Base-by-base conservation (phyloP, 495 filamentous ascomycete species). In the Hypoxylon rickii region DNA sequence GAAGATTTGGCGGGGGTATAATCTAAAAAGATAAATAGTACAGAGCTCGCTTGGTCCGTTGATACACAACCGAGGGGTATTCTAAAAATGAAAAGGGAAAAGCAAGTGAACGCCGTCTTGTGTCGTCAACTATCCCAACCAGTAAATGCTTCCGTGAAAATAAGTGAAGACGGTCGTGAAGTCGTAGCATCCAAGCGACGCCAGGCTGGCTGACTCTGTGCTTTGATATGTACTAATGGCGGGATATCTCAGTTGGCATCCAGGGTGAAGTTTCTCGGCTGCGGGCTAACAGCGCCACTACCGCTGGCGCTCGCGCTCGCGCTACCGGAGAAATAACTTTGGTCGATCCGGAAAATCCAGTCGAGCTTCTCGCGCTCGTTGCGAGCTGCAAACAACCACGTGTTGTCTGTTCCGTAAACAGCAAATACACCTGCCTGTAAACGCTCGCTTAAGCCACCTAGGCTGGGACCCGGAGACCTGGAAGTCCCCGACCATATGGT, bases 391-490 rank as follows among this genome's bases (percentile, higher is more conserved):
- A 99, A 97, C 44, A 99, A 76, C 82, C 89, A 99, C 31, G 92
- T 95, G 63, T 96, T 96, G 64, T 93, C 84, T 53, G 86, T 86
- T 31, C 89, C 93, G 66, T 96, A 97, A 39, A 99, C 83, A 10
- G 95, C 94, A 77, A 93, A 98, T 31, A 97, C 86, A 60, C 87
- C 87, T 24, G 83, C 80, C 49, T 79, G 74, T 74, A 82, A 44
- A 77, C 81, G 66, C 69, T 83, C 61, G 74, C 72, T 69, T 61
- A 81, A 51, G 59, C 65, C 73, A 63, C 60, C 51, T 20, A 76
- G 59, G 24, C 73, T 75, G 20, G 63, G 67, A 26, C 64, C 62
- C 32, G 58, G 29, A 37, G 59, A 44, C 18, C 48, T 50, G 7
- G 68, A 47, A 32, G 34, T 68, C 2, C 68, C 70, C 10, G 61